phyloP scores from a whole-genome alignment of 306 rosid genomes.

The Lupinus albus region DNA sequence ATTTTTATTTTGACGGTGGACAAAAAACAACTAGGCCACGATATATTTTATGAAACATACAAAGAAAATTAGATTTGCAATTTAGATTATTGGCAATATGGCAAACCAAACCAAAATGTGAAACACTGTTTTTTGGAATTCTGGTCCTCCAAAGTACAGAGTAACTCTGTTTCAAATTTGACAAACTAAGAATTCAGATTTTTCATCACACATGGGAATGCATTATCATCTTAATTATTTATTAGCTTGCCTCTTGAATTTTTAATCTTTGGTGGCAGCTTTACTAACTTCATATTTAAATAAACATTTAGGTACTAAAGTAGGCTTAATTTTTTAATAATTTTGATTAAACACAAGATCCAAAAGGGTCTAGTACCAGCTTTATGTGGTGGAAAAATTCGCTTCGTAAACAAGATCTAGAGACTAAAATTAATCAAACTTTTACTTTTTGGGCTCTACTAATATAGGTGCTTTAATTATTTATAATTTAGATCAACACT shows the following conservation, averaged over 20 bases:
- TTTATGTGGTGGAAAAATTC: slow-evolving; percentile 41
- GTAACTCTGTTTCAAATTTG: slow-evolving; percentile 28
- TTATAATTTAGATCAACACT: slow-evolving; percentile 33
- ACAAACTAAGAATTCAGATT: slow-evolving; percentile 29
- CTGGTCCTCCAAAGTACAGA: slow-evolving; percentile 33
- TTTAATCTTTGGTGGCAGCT: slow-evolving; percentile 50
- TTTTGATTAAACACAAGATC: slow-evolving; percentile 44
- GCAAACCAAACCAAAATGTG: slow-evolving; percentile 24
- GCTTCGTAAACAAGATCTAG: slow-evolving; percentile 46
- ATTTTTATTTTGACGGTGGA: slow-evolving; percentile 51
- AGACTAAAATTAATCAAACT: slow-evolving; percentile 41
- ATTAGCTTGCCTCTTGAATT: slow-evolving; percentile 25
- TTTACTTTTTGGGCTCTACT: slow-evolving; percentile 43
- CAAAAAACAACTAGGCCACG: slow-evolving; percentile 38
- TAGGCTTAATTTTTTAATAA: slow-evolving; percentile 35
- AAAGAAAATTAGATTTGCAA: slow-evolving; percentile 34
- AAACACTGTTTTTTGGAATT: slow-evolving; percentile 27
- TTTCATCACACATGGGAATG: slow-evolving; percentile 45
- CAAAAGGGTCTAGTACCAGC: slow-evolving; percentile 45
- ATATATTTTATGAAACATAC: slow-evolving; percentile 24
- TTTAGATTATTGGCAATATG: slow-evolving; percentile 37
- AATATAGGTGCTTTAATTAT: slow-evolving; percentile 43
- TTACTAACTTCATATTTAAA: slow-evolving; percentile 43
- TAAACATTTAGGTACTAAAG: slow-evolving; percentile 35
- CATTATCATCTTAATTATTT: slow-evolving; percentile 38